Percentiles rank a stretch among this genome's conserved stretches.
Conservation (phyloP, 1,139 yeast species). For the Yarrowia galli region DNA sequence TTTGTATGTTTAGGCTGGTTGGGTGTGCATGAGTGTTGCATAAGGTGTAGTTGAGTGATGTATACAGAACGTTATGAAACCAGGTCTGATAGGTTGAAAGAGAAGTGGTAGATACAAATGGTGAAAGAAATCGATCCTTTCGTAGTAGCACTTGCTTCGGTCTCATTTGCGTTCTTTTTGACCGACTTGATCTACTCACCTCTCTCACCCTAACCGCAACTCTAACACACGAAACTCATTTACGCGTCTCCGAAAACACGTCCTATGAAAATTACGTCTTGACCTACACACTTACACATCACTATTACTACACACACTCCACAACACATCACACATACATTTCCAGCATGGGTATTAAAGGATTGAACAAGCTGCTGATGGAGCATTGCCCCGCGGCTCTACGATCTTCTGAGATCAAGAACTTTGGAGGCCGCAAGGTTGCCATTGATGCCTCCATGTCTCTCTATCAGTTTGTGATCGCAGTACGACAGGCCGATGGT, state of each 20-base stretch:
- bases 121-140: no score
- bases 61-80: no score
- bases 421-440: slow-evolving; percentile 89
- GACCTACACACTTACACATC: not conserved
- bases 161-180: no score
- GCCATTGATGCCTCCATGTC: slow-evolving; percentile 92
- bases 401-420: slow-evolving; percentile 78
- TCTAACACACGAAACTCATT: slow-evolving; percentile 34
- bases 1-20: not conserved
- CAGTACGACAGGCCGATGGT: slow-evolving; percentile 98
- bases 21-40: not conserved
- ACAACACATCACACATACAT: slow-evolving; percentile 9
- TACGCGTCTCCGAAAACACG: slow-evolving; percentile 18
- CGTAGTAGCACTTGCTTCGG: no score
- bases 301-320: not conserved
- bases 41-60: not conserved
- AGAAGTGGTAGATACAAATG: not conserved
- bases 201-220: slow-evolving; percentile 21
- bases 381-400: slow-evolving; percentile 91
- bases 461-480: slow-evolving; percentile 89
- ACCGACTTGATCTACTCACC: not conserved
- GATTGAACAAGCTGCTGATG: slow-evolving; percentile 77
- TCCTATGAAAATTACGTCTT: not conserved
- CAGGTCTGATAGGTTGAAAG: not conserved
- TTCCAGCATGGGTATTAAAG: slow-evolving; percentile 49